A percentile compares a stretch with the other conserved stretches of the same genome.
Conservation (phyloP, 2,329 filamentous ascomycete genomes). For the Cercospora beticola region DNA sequence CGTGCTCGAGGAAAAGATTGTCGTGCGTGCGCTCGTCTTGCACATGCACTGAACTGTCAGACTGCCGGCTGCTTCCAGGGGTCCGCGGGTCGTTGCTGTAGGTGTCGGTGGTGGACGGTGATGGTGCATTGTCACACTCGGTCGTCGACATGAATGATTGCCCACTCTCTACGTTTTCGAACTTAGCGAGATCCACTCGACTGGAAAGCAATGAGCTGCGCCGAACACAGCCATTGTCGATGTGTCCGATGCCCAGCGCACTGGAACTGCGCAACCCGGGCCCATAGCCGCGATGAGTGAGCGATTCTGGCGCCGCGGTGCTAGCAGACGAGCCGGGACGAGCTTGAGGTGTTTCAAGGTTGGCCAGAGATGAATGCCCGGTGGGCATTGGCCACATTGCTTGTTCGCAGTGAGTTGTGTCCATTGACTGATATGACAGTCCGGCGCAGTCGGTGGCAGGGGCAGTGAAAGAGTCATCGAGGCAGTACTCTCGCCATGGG, state of each 20-base stretch:
- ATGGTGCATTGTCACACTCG: slow-evolving; percentile 24
- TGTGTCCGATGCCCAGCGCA: background rate
- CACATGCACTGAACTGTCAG: background rate
- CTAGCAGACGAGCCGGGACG: background rate
- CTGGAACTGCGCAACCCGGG: background rate
- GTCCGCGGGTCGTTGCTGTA: slow-evolving; percentile 24
- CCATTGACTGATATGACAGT: background rate
- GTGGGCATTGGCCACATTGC: background rate
- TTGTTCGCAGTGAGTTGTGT: background rate
- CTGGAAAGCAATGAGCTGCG: slow-evolving; percentile 7
- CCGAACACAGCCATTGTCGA: background rate
- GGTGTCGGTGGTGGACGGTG: slow-evolving; percentile 23
- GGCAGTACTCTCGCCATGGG: background rate
- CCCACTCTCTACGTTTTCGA: slow-evolving; percentile 19
- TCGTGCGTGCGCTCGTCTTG: background rate
- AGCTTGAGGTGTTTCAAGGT: background rate
- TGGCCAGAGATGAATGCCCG: background rate
- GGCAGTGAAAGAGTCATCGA: background rate
- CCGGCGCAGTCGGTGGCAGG: background rate
- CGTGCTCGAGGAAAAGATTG: background rate
- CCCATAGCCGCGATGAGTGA: background rate
- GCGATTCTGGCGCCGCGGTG: background rate
- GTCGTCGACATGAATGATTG: slow-evolving; percentile 23
- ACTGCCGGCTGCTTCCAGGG: slow-evolving; percentile 16
- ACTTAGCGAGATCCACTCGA: slow-evolving; percentile 25